phyloP scores from a whole-genome alignment of 306 rosid genomes.

The Prunus persica region Prunus_persica_NCBIv2 NC_034009.1:25967501-25968000 shows the following conservation, averaged over 20 bases:
- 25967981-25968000: constrained; percentile 51
- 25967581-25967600: constrained; percentile 78
- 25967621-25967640: background rate
- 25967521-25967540: constrained; percentile 79
- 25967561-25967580: constrained; percentile 89
- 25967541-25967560: constrained; percentile 91
- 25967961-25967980: constrained; percentile 44
- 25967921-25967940: background rate
- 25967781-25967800: background rate
- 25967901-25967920: background rate
- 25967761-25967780: background rate
- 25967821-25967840: too few species aligned
- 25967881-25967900: background rate
- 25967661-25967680: constrained; percentile 2
- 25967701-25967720: background rate
- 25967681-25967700: constrained; percentile 23
- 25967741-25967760: background rate
- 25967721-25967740: background rate
- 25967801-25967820: background rate
- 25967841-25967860: too few species aligned
- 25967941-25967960: background rate
- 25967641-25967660: constrained; percentile 18
- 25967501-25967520: constrained; percentile 63
- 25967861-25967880: background rate
- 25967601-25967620: constrained; percentile 7